Conservation (phyloP, 2,329 filamentous ascomycete genomes). For the Bipolaris sorokiniana region DNA sequence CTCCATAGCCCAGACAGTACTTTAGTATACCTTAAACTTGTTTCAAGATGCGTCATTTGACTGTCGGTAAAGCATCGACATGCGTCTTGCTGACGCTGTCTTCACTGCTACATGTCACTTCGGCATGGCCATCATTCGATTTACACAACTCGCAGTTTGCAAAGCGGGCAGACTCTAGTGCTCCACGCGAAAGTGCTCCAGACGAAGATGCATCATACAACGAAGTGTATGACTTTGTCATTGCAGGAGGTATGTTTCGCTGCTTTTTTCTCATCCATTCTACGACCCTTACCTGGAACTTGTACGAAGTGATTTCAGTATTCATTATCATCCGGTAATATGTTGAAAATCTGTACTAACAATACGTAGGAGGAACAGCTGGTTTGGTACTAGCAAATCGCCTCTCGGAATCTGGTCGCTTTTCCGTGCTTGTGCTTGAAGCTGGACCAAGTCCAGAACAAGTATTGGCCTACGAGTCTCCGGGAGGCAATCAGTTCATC, state of each 20-base stretch:
- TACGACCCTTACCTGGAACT: too few species aligned
- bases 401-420: conserved; percentile 29
- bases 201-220: conserved; percentile 17
- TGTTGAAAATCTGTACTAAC: not conserved
- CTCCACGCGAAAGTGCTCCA: conserved; percentile 9
- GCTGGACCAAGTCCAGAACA: conserved; percentile 41
- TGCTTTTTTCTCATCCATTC: too few species aligned
- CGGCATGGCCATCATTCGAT: conserved; percentile 25
- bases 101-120: conserved; percentile 10
- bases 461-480: conserved; percentile 36
- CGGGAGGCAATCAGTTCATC: conserved; percentile 38
- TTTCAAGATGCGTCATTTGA: conserved; percentile 11
- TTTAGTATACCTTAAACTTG: too few species aligned
- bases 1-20: too few species aligned
- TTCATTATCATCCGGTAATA: not conserved
- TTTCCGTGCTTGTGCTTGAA: conserved; percentile 43
- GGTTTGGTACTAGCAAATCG: conserved; percentile 36
- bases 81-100: conserved; percentile 15
- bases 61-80: conserved; percentile 8
- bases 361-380: conserved; percentile 28
- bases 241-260: conserved; percentile 23
- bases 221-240: conserved; percentile 30
- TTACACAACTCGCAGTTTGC: conserved; percentile 19
- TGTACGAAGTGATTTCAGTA: too few species aligned
- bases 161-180: conserved; percentile 20